Percentiles rank a stretch among this genome's conserved stretches.
Evolutionary conservation across 1,284 basidiomycete genomes (phyloP).

Genomic region (Exobasidium cylindrosporum): DNA sequence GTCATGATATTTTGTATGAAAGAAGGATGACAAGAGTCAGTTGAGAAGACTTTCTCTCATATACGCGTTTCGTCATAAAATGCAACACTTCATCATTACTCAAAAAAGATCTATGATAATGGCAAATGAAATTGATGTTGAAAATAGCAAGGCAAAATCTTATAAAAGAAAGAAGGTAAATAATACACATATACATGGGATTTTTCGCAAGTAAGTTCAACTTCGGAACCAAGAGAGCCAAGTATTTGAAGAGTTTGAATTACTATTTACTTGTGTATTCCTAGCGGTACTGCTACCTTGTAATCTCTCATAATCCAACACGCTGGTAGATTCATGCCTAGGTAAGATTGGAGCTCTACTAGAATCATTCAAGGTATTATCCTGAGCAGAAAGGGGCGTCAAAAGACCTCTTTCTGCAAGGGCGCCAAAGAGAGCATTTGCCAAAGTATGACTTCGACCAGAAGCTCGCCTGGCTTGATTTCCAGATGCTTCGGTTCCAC

Average conservation of each 20-base stretch:
- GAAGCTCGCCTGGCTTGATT: constrained; percentile 27
- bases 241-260: neutral
- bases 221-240: neutral
- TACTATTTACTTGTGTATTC: neutral
- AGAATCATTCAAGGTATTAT: neutral
- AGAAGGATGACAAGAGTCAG: neutral
- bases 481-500: constrained; percentile 6
- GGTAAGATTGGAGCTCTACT: neutral
- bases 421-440: constrained; percentile 43
- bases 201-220: too few relatives aligned
- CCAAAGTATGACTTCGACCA: constrained; percentile 33
- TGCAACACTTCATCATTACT: too few relatives aligned
- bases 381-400: constrained; percentile 21
- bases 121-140: too few relatives aligned
- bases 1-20: too few relatives aligned
- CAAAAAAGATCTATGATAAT: too few relatives aligned
- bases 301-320: neutral
- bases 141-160: too few relatives aligned
- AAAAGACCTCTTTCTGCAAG: constrained; percentile 37
- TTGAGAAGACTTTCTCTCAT: too few relatives aligned
- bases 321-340: neutral
- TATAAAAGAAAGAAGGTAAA: too few relatives aligned
- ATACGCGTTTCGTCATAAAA: too few relatives aligned
- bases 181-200: too few relatives aligned
- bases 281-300: neutral